Percentiles rank a stretch among this genome's conserved stretches.
phyloP scores from a whole-genome alignment of 2,329 filamentous ascomycete genomes.

The Huntiella abstrusa region DNA sequence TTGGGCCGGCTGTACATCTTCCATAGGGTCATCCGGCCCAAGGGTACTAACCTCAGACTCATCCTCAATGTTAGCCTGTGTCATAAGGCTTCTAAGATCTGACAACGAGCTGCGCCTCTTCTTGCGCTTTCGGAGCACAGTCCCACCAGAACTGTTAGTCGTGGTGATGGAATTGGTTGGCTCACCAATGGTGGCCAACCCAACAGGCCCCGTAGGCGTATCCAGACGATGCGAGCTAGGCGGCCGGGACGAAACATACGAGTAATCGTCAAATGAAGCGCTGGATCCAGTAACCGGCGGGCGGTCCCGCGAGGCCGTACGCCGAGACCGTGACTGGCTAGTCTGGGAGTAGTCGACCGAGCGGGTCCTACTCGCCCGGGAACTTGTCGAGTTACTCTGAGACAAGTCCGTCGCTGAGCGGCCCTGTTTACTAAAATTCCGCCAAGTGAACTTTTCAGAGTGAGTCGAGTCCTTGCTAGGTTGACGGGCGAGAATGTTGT shows the following conservation, averaged over 20 bases:
- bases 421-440: conserved; percentile 57
- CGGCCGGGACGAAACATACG: conserved; percentile 22
- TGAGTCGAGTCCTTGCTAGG: conserved; percentile 41
- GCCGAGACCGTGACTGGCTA: conserved; percentile 19
- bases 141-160: conserved; percentile 16
- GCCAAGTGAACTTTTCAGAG: conserved; percentile 45
- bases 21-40: conserved; percentile 1
- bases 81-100: conserved; percentile 56
- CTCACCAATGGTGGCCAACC: conserved; percentile 41
- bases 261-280: conserved; percentile 32
- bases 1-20: neutral
- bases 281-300: conserved; percentile 38
- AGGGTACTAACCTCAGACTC: conserved; percentile 13
- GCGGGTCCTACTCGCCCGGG: conserved; percentile 38
- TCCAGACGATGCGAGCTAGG: conserved; percentile 37
- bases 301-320: conserved; percentile 39
- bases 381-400: conserved; percentile 11
- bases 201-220: conserved; percentile 17
- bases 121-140: conserved; percentile 33
- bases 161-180: conserved; percentile 24
- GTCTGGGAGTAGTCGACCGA: conserved; percentile 46
- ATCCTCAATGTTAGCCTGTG: conserved; percentile 31
- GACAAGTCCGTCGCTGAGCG: conserved; percentile 10
- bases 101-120: conserved; percentile 86
- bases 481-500: conserved; percentile 48